A percentile compares a stretch with the other conserved stretches of the same genome.
Evolutionary conservation across 495 filamentous ascomycete genomes (phyloP).

Genomic region (Penicillium canescens): DNA sequence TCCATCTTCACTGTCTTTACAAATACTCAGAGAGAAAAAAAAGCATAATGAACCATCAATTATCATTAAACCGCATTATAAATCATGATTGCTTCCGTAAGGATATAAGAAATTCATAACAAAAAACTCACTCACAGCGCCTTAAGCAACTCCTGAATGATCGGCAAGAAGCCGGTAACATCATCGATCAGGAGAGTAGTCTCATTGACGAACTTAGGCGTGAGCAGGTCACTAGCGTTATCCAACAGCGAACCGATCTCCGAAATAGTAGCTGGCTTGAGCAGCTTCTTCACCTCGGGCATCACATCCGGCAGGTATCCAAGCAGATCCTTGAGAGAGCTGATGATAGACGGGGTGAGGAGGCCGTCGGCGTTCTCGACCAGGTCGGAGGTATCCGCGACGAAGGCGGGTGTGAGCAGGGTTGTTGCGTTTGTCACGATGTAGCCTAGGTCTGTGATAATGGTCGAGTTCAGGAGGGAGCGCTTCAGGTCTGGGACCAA

Average conservation of each 20-base stretch:
- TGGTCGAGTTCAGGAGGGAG: constrained; percentile 35
- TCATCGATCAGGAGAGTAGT: constrained; percentile 25
- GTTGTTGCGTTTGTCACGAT: constrained; percentile 38
- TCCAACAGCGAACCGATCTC: constrained; percentile 39
- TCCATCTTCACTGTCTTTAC: too few relatives aligned
- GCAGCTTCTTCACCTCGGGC: constrained; percentile 30
- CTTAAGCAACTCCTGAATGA: constrained; percentile 27
- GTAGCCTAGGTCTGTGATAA: constrained; percentile 32
- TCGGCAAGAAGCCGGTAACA: constrained; percentile 26
- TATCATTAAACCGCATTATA: constrained; percentile 14
- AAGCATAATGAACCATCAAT: constrained; percentile 1
- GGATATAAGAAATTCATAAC: constrained; percentile 14
- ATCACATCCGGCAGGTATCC: constrained; percentile 25
- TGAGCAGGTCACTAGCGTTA: constrained; percentile 44
- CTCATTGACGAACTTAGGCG: constrained; percentile 42
- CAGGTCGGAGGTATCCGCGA: constrained; percentile 32
- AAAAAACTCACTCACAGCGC: constrained; percentile 19
- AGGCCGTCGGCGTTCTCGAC: constrained; percentile 37
- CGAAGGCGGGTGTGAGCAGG: constrained; percentile 36
- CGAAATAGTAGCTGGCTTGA: constrained; percentile 34
- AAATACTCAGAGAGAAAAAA: not conserved
- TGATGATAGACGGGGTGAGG: constrained; percentile 32
- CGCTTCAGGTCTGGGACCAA: constrained; percentile 23
- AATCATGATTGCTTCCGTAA: constrained; percentile 8
- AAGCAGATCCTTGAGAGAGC: constrained; percentile 36